phyloP scores from a whole-genome alignment of 768 basidiomycete species.

The Psilocybe cyanescens region DNA sequence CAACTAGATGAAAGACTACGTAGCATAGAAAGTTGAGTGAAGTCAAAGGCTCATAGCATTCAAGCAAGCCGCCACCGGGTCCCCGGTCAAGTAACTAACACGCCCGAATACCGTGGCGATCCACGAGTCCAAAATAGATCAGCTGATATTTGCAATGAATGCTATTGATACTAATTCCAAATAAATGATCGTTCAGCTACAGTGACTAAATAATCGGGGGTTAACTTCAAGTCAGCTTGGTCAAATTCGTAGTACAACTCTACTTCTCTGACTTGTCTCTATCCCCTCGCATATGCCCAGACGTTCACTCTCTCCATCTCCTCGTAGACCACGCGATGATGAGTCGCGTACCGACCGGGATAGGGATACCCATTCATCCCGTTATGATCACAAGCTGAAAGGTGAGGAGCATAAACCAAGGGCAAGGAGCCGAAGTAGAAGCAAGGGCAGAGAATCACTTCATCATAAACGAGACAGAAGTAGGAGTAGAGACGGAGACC shows the following conservation, averaged over 20 bases:
- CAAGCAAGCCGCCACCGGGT: neutral
- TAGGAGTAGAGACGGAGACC: slow-evolving; percentile 38
- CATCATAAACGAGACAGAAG: slow-evolving; percentile 22
- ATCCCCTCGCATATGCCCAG: slow-evolving; percentile 40
- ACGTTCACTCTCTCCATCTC: slow-evolving; percentile 57
- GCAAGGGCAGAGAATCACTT: slow-evolving; percentile 22
- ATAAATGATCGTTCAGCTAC: too few relatives aligned
- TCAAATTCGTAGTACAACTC: neutral
- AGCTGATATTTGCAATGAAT: too few relatives aligned
- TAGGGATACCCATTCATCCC: slow-evolving; percentile 36
- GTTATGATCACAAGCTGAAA: slow-evolving; percentile 33
- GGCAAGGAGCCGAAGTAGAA: slow-evolving; percentile 33
- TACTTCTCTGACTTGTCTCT: neutral
- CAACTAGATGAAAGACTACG: neutral
- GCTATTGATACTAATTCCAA: neutral
- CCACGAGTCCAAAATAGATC: neutral
- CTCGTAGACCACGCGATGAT: slow-evolving; percentile 43
- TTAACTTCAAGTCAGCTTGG: neutral
- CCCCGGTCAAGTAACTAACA: neutral
- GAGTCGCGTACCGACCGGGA: slow-evolving; percentile 38
- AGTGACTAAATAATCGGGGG: too few relatives aligned
- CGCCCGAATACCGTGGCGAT: neutral
- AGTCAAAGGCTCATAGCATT: neutral
- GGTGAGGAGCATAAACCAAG: slow-evolving; percentile 32
- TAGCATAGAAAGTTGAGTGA: neutral